These are phyloP conservation scores for Beta corolliflora DNA, from an alignment of 179 eudicot genomes.

Conservation along the genomic window DNA sequence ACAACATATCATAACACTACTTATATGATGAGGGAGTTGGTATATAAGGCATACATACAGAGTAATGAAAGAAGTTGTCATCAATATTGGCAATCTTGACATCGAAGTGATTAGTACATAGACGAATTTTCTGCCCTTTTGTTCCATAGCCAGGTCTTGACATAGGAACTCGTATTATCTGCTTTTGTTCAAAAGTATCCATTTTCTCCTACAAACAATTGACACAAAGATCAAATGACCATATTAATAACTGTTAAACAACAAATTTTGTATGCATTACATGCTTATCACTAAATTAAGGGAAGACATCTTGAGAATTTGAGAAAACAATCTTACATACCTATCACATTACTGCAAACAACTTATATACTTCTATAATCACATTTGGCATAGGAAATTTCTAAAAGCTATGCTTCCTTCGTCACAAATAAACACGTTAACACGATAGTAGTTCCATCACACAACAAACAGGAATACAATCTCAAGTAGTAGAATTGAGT, in stretches of 20 bases:
- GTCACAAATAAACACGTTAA: too few species aligned
- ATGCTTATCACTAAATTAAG: not conserved
- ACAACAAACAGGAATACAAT: too few species aligned
- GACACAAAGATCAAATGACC: too few species aligned
- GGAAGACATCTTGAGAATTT: not conserved
- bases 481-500: too few species aligned
- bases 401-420: too few species aligned
- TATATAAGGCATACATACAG: slow-evolving; percentile 1
- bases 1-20: not conserved
- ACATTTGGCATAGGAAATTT: not conserved
- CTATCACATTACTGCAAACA: not conserved
- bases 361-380: too few species aligned
- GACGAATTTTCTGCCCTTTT: slow-evolving; percentile 5
- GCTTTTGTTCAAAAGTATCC: slow-evolving; percentile 12
- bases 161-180: slow-evolving; percentile 3
- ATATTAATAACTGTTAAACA: not conserved
- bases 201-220: not conserved
- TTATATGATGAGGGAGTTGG: not conserved
- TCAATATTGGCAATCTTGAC: slow-evolving; percentile 15
- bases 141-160: slow-evolving; percentile 17
- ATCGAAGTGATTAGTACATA: slow-evolving; percentile 15
- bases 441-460: too few species aligned
- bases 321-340: not conserved
- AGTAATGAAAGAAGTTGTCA: slow-evolving; percentile 17
- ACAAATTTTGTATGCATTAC: not conserved